These are phyloP conservation scores for Debaryomyces singareniensis DNA, from an alignment of 1,139 yeast genomes.

Conservation along the genomic window DNA sequence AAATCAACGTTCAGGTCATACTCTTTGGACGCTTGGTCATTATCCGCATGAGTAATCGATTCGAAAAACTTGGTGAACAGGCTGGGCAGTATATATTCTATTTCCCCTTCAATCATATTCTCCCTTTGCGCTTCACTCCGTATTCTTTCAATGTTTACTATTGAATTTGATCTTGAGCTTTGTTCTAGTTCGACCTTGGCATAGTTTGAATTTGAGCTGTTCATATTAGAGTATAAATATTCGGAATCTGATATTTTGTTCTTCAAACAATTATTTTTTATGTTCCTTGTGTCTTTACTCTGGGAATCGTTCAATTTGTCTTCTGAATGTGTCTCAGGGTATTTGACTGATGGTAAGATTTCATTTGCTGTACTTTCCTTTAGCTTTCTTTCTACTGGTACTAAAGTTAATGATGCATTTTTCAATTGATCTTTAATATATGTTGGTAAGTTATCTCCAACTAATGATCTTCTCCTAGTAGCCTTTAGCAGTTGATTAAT, in stretches of 20 bases:
- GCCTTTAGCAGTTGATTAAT: not conserved
- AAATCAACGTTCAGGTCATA: constrained; percentile 17
- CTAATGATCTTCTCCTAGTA: constrained; percentile 17
- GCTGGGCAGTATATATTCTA: constrained; percentile 38
- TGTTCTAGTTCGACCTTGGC: too few relatives aligned
- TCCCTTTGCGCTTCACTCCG: constrained; percentile 3
- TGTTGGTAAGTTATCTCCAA: constrained; percentile 33
- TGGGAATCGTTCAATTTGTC: constrained; percentile 1
- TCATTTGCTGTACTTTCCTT: not conserved
- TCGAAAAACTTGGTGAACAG: constrained; percentile 31
- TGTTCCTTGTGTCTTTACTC: constrained; percentile 17
- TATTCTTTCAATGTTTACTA: constrained; percentile 1
- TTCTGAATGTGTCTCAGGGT: not conserved
- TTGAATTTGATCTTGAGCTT: constrained; percentile 4
- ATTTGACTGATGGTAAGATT: not conserved
- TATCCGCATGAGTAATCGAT: constrained; percentile 12
- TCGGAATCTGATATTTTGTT: constrained; percentile 34
- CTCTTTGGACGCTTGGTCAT: constrained; percentile 11
- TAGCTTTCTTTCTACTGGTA: constrained; percentile 1
- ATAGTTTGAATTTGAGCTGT: constrained; percentile 9
- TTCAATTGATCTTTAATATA: constrained; percentile 30
- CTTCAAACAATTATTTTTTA: too few relatives aligned
- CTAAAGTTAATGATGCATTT: not conserved
- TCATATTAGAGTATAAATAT: constrained; percentile 27
- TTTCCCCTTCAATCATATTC: constrained; percentile 18